Base-by-base conservation (phyloP, 192 early-diverging fungal species). In the Gaertneriomyces sp. region DNA sequence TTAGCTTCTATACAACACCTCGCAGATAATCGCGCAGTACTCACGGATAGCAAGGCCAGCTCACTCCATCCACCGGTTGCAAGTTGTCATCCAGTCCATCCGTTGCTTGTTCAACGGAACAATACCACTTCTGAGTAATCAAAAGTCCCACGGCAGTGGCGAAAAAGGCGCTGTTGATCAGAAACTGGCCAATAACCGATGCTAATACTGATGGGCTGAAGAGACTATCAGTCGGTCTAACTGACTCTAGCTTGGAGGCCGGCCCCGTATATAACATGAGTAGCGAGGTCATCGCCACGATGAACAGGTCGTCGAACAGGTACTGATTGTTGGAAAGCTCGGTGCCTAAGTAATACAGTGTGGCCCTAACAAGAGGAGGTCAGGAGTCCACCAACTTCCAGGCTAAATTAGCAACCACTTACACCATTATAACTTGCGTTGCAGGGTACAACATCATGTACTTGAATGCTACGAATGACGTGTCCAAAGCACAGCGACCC, bases 401-500 rank as follows among this genome's bases (percentile, higher is more conserved):
- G 25, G 25, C 1, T 33, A 33, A 33, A 33, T 33, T 33, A 33
- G 25, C 25, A 33, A 33, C 2, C 25, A 33, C 25, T 33, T 33
- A 33, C 25, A 61, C 43, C 60, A 76, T 74, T 16, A 68, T 61
- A 6, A 82, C 58, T 56, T 82, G 81, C 38, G 78, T 66, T 17
- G 81, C 40, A 4, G 81, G 81, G 47, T 82, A 82, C 59, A 82
- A 59, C 42, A 73, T 76, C 81, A 82, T 82, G 68, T 74, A 82
- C 73, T 89, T 89, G 74, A 88, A 91, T 20, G 78, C 85, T 2
- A 87, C 79, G 70, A 93, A 87, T 45, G 80, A 85, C 16, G 89
- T 89, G 25, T 91, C 90, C 53, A 93, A 72, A 16, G 86, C 89
- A 42, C 91, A 79, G 0, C 92, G 80, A 1, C 92, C 92, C 76